phyloP scores from a whole-genome alignment of 257 asterid species.

The Gentiana straminea region DNA sequence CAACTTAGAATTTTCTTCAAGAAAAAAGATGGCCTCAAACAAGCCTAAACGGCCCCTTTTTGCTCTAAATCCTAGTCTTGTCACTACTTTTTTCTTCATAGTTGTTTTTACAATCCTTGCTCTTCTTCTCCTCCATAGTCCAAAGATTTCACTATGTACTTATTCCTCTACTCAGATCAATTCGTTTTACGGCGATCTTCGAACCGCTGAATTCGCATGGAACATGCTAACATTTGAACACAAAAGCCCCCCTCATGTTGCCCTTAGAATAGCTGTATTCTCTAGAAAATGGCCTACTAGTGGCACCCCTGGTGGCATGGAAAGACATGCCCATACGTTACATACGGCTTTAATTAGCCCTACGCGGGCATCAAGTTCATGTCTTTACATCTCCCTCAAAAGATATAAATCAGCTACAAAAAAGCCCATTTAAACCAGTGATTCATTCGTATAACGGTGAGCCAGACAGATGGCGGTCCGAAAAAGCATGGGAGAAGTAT shows the following conservation, averaged over 20 bases:
- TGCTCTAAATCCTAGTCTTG: conserved; percentile 51
- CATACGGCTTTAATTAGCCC: conserved; percentile 63
- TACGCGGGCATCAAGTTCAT: conserved; percentile 67
- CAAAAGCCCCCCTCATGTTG: conserved; percentile 16
- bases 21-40: conserved; percentile 36
- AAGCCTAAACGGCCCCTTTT: conserved; percentile 33
- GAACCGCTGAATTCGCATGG: conserved; percentile 61
- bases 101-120: conserved; percentile 78
- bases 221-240: conserved; percentile 36
- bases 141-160: conserved; percentile 35
- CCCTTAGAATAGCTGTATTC: conserved; percentile 72
- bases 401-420: background rate
- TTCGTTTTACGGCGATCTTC: conserved; percentile 73
- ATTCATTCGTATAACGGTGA: conserved; percentile 80
- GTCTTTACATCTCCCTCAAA: conserved; percentile 60
- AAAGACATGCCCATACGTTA: conserved; percentile 80
- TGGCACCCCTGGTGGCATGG: conserved; percentile 86
- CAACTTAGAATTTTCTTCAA: no score
- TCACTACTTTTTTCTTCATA: conserved; percentile 64
- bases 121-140: conserved; percentile 67
- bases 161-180: conserved; percentile 20
- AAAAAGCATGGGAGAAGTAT: conserved; percentile 74
- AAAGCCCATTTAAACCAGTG: conserved; percentile 17
- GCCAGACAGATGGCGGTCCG: conserved; percentile 63
- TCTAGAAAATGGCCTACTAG: conserved; percentile 82